These are phyloP conservation scores for Debaryomyces castellii DNA, from an alignment of 805 yeast species.

Conservation along the genomic window DNA sequence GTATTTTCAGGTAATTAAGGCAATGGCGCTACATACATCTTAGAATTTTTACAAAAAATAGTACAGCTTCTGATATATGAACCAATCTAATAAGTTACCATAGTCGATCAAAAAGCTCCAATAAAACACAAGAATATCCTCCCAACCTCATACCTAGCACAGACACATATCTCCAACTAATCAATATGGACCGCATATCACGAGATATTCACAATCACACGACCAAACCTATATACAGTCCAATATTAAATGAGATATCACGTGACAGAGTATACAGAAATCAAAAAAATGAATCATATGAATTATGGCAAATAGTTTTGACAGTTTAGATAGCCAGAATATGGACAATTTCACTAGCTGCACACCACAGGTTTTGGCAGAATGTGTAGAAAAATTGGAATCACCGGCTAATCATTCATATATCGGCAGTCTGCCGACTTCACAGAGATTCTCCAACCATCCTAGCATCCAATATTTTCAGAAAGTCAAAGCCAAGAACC, in stretches of 20 bases:
- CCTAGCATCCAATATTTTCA: slow-evolving; percentile 42
- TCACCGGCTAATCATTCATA: slow-evolving; percentile 13
- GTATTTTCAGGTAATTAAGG: no score
- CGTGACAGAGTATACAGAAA: background rate
- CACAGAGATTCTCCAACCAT: slow-evolving; percentile 17
- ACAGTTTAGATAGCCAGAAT: background rate
- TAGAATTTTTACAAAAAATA: no score
- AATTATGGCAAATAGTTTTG: slow-evolving; percentile 12
- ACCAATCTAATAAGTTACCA: no score
- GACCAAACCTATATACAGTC: background rate
- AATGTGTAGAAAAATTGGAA: slow-evolving; percentile 21
- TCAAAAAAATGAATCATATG: slow-evolving; percentile 8
- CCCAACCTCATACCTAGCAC: no score
- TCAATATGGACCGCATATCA: no score
- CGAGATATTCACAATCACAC: background rate
- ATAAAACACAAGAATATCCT: no score
- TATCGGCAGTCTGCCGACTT: background rate
- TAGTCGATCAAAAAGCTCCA: no score
- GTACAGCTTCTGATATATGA: no score
- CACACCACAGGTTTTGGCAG: slow-evolving; percentile 17
- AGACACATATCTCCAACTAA: no score
- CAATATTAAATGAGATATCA: background rate
- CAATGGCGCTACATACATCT: no score
- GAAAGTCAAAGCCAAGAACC: slow-evolving; percentile 33
- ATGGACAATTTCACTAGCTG: background rate